These are phyloP conservation scores for Pseudomassariella vexata DNA, from an alignment of 2,329 filamentous ascomycete species.

Conservation along the genomic window DNA sequence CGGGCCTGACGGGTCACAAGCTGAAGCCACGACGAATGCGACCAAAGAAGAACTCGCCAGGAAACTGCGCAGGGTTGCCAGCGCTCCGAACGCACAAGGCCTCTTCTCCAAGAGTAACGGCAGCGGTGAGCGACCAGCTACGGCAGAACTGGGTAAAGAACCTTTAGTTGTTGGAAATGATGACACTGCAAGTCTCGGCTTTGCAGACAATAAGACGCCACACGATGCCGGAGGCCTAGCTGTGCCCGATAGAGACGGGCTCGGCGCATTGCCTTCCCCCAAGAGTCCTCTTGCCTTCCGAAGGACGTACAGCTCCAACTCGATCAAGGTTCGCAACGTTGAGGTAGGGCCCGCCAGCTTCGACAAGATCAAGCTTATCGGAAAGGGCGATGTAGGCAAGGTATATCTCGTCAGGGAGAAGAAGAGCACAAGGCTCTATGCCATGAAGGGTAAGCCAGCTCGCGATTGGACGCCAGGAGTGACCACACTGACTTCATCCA, in stretches of 20 bases:
- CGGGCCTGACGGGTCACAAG: conserved; percentile 57
- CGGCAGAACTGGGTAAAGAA: conserved; percentile 82
- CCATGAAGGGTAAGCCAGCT: conserved; percentile 95
- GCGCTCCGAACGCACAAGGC: conserved; percentile 93
- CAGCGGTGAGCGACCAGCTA: conserved; percentile 66
- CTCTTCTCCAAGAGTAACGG: conserved; percentile 63
- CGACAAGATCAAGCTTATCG: conserved; percentile 99
- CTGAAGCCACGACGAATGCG: conserved; percentile 66
- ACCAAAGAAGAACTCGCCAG: conserved; percentile 92
- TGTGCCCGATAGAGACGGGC: conserved; percentile 41
- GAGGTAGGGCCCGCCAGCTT: conserved; percentile 94
- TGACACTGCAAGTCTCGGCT: conserved; percentile 39
- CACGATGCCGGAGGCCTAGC: conserved; percentile 31
- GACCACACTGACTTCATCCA: conserved; percentile 42
- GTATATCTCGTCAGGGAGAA: conserved; percentile 97
- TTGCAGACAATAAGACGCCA: conserved; percentile 38
- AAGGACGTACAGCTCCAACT: conserved; percentile 97
- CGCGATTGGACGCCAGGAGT: too few species aligned
- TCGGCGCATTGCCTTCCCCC: conserved; percentile 60
- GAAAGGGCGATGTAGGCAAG: conserved; percentile 97
- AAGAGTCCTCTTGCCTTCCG: conserved; percentile 73
- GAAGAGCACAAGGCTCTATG: conserved; percentile 91
- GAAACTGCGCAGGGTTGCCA: conserved; percentile 89
- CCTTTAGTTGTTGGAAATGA: conserved; percentile 59
- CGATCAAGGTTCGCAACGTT: conserved; percentile 95